phyloP scores from a whole-genome alignment of 1,139 yeast species.

The Pichia inconspicua region DNA sequence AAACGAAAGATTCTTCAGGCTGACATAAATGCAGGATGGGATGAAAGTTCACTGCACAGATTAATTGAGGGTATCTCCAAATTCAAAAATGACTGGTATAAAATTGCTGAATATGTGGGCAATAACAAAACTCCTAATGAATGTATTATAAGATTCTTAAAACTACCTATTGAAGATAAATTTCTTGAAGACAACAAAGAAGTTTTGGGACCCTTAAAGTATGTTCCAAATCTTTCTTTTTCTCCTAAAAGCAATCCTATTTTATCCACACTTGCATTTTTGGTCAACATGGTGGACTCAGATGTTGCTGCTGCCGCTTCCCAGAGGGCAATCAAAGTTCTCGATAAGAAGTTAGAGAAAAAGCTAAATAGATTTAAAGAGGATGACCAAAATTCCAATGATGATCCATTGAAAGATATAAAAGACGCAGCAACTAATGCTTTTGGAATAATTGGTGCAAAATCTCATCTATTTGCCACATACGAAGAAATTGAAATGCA shows the following conservation, averaged over 20 bases:
- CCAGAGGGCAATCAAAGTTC: constrained; percentile 48
- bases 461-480: constrained; percentile 75
- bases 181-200: constrained; percentile 44
- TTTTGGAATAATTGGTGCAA: constrained; percentile 66
- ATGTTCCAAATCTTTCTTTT: constrained; percentile 76
- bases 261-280: constrained; percentile 77
- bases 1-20: constrained; percentile 36
- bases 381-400: constrained; percentile 4
- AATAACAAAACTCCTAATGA: constrained; percentile 66
- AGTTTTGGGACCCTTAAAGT: constrained; percentile 67
- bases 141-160: constrained; percentile 72
- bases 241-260: constrained; percentile 88
- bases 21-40: constrained; percentile 50
- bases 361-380: constrained; percentile 30
- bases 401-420: constrained; percentile 21
- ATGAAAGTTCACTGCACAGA: constrained; percentile 47
- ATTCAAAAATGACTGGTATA: constrained; percentile 64
- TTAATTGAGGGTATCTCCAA: constrained; percentile 58
- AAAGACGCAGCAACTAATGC: constrained; percentile 49
- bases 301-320: constrained; percentile 81
- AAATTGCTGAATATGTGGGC: constrained; percentile 57
- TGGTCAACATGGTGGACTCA: constrained; percentile 83
- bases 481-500: constrained; percentile 78
- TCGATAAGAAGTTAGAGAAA: constrained; percentile 42
- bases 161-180: constrained; percentile 74